Conservation (phyloP, 208 protist species). For the Leishmania amazonensis region DNA sequence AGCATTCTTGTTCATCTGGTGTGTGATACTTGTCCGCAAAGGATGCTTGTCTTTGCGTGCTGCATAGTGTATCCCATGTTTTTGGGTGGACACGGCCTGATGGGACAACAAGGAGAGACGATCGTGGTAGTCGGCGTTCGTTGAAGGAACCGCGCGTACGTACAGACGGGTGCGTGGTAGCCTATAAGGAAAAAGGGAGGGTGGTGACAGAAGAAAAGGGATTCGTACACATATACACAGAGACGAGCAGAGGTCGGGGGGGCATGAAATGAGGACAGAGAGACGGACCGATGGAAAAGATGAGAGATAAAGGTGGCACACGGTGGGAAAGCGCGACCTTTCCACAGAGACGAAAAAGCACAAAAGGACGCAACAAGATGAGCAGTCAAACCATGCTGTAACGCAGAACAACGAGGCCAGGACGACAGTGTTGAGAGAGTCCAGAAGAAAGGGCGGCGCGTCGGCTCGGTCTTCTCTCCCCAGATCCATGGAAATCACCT, state of each 20-base stretch:
- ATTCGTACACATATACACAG: no score
- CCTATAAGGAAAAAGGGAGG: no score
- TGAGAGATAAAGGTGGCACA: no score
- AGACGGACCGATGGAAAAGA: no score
- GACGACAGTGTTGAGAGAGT: background rate
- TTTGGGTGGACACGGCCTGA: no score
- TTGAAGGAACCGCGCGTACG: background rate
- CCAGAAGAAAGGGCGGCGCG: background rate
- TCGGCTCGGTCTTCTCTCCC: background rate
- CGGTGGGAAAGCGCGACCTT: background rate
- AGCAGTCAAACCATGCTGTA: background rate
- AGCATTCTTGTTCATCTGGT: background rate
- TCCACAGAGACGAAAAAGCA: background rate
- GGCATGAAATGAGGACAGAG: no score
- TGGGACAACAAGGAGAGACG: background rate
- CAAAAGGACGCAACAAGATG: background rate
- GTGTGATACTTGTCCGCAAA: background rate
- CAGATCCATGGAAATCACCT: background rate
- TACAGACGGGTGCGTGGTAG: no score
- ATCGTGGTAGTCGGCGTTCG: background rate
- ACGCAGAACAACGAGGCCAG: background rate
- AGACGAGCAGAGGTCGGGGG: no score
- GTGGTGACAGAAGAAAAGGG: no score
- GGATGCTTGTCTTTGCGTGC: background rate
- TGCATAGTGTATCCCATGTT: background rate